Evolutionary conservation across 2,329 filamentous ascomycete genomes (phyloP).

Genomic region (Alternaria viburni): DNA sequence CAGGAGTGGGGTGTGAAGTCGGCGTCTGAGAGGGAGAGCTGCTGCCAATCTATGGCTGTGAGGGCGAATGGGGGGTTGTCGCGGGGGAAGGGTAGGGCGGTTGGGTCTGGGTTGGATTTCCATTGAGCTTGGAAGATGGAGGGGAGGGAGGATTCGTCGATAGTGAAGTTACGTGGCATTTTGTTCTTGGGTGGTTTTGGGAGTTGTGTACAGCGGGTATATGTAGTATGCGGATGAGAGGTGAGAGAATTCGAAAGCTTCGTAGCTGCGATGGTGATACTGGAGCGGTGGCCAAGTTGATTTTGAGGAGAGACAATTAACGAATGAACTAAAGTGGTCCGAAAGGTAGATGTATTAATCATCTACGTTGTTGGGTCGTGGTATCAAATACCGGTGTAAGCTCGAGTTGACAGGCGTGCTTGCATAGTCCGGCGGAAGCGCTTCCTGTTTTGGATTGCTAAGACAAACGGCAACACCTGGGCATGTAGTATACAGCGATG

Average conservation of each 20-base stretch:
- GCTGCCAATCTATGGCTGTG: slow-evolving; percentile 43
- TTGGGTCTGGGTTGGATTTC: slow-evolving; percentile 40
- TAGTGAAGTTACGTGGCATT: slow-evolving; percentile 15
- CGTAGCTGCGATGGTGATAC: not conserved
- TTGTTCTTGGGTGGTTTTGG: not conserved
- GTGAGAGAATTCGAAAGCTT: not conserved
- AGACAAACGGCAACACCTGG: not conserved
- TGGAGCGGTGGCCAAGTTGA: not conserved
- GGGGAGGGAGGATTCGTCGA: slow-evolving; percentile 37
- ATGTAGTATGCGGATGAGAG: not conserved
- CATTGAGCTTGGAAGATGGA: slow-evolving; percentile 38
- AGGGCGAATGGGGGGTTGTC: slow-evolving; percentile 45
- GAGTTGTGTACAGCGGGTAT: not conserved
- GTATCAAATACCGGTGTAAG: not conserved
- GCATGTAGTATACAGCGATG: not conserved
- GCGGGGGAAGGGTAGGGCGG: slow-evolving; percentile 43
- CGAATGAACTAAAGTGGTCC: no score
- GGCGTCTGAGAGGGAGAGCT: slow-evolving; percentile 39
- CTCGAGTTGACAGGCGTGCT: not conserved
- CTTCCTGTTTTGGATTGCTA: slow-evolving; percentile 1
- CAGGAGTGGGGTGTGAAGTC: slow-evolving; percentile 46
- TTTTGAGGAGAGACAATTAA: not conserved
- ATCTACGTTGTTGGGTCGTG: not conserved
- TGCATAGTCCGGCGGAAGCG: not conserved
- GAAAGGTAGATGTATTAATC: not conserved